Evolutionary conservation across 1,284 basidiomycete species (phyloP), one percentile per base, ranked within the genome.

Genomic region (Cryptococcus hybrid): DNA sequence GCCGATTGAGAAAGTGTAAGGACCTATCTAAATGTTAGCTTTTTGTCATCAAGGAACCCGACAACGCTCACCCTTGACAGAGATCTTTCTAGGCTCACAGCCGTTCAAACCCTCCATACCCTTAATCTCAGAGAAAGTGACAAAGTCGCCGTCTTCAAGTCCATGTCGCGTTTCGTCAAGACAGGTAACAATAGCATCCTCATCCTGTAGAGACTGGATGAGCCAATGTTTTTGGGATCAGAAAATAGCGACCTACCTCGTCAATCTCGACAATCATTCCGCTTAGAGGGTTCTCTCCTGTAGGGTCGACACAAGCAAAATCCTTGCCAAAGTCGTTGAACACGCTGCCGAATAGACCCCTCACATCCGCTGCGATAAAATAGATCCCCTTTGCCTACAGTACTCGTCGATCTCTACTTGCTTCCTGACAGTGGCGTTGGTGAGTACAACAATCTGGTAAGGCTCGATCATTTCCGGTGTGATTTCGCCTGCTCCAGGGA

Each of bases 281-380:
- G 6, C 85, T 84, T 56, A 96, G 82, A 8, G 95, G 89, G 70
- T 92, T 88, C 78, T 99, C 96, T 48, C 96, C 96, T 13, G 90
- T 96, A 6, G 93, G 86, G 74, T 99, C 96, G 40, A 94, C 90
- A 71, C 92, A 95, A 34, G 90, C 87, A 75, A 99, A 99, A 74
- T 91, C 89, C 45, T 86, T 79, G 5, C 96, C 96, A 73, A 99
- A 98, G 80, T 99, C 96, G 75, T 90, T 96, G 83, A 99, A 99
- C 24, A 90, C 88, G 57, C 76, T 93, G 88, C 92, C 96, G 74
- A 99, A 99, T 42, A 99, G 84, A 60, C 96, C 96, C 58, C 89
- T 86, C 35, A 92, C 93, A 72, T 95, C 92, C 34, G 94, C 87
- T 52, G 93, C 81, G 68, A 98, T 90, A 78, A 99, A 99, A 73